Base-by-base conservation (phyloP, 208 protist genomes). In the Leishmania major region DNA sequence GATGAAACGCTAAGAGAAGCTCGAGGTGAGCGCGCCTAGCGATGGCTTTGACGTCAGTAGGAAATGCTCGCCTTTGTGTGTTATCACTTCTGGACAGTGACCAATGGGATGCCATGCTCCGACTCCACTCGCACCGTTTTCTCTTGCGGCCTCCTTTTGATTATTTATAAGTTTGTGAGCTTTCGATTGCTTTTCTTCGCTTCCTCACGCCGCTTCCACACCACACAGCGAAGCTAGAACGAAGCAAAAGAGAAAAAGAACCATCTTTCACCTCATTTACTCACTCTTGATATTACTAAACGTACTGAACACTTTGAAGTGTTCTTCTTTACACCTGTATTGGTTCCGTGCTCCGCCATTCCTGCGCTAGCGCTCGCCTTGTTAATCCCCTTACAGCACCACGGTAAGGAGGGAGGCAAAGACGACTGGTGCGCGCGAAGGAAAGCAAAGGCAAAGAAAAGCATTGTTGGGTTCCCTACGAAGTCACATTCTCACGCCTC, bases 401-500 rank as follows among this genome's bases (percentile, higher is more conserved):
- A 28, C 45, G 40, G 40, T 8, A 51, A 51, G 45, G 70, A 51
- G 45, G 45, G 70, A 74, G 13, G 22, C 35, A 55, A 74, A 51
- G 70, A 8, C 70, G 51, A 74, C 28, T 74, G 25, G 45, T 31
- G 43, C n/a, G 45, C 7, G 70, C 45, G 22, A 51, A n/a, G 40
- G 40, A 55, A 53, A 47, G 45, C 51, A 55, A 55, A 13, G 0
- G 15, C 49, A 51, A 15, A 7, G 8, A 11, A 53, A n/a, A 45
- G 6, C 45, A 15, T 35, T 51, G 4, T 53, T 74, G 59, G 35
- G 15, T 71, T 47, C 59, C 69, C 70, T 31, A 70, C n/a, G 25
- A 70, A 67, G 75, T 43, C 40, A 40, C 55, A 51, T 79, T 40
- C 43, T 79, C 62, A 81, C 47, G 31, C 37, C 55, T 49, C 31